Conservation (phyloP, 495 filamentous ascomycete genomes). For the Neurospora sp. region DNA sequence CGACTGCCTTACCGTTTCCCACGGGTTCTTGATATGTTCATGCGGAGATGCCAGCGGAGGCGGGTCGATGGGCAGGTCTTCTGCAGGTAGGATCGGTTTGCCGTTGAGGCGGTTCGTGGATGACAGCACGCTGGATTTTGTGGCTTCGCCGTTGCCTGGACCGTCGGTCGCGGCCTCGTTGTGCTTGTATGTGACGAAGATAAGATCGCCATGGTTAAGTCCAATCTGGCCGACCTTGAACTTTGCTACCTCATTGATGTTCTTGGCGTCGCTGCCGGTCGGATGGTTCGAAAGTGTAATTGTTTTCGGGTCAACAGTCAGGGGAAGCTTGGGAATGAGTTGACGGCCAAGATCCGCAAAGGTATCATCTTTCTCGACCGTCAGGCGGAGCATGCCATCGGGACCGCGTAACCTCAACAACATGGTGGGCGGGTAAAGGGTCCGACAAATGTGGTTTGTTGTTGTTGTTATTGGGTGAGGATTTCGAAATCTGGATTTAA, state of each 20-base stretch:
- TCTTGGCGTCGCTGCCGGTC: slow-evolving; percentile 61
- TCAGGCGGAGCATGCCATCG: slow-evolving; percentile 61
- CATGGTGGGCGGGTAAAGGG: slow-evolving; percentile 32
- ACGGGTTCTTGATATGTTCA: slow-evolving; percentile 71
- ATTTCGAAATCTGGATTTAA: neutral
- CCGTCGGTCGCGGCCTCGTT: slow-evolving; percentile 20
- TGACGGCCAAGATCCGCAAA: slow-evolving; percentile 42
- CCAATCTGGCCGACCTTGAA: slow-evolving; percentile 61
- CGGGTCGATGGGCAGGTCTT: slow-evolving; percentile 53
- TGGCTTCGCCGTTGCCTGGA: slow-evolving; percentile 26
- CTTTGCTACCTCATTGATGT: slow-evolving; percentile 53
- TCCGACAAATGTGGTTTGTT: no score
- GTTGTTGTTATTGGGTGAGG: neutral
- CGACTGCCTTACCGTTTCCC: slow-evolving; percentile 85
- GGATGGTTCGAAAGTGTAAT: slow-evolving; percentile 75
- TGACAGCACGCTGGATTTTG: slow-evolving; percentile 24
- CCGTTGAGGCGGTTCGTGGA: slow-evolving; percentile 65
- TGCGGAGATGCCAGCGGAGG: slow-evolving; percentile 47
- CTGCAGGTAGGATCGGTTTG: slow-evolving; percentile 57
- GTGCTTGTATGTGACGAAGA: slow-evolving; percentile 72
- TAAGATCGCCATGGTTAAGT: slow-evolving; percentile 81
- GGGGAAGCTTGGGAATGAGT: slow-evolving; percentile 36
- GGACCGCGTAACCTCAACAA: slow-evolving; percentile 57
- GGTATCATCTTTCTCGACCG: slow-evolving; percentile 46
- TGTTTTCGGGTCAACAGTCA: slow-evolving; percentile 59